Percentiles rank a stretch among this genome's conserved stretches.
Evolutionary conservation across 441 rosid genomes (phyloP).

Genomic region (Theobroma grandiflorum): DNA sequence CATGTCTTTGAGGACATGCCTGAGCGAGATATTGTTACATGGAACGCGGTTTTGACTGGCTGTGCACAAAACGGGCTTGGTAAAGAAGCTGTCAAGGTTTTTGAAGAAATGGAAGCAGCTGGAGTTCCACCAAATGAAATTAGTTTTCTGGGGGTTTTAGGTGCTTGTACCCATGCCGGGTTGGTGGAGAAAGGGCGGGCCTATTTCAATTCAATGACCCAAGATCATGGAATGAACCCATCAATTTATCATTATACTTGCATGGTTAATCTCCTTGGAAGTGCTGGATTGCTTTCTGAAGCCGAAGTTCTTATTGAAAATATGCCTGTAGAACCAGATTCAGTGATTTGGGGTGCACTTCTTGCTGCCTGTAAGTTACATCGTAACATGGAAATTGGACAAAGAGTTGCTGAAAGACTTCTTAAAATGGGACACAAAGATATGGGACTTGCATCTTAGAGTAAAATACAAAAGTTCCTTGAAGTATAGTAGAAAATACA

Average conservation of each 20-base stretch:
- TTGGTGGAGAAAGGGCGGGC: conserved; percentile 41
- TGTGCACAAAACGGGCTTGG: conserved; percentile 41
- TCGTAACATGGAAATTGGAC: conserved; percentile 4
- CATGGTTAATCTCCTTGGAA: conserved; percentile 50
- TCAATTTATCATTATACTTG: conserved; percentile 47
- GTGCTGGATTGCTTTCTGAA: conserved; percentile 42
- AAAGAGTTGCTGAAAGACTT: neutral
- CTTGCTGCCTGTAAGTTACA: conserved; percentile 44
- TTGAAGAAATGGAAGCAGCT: conserved; percentile 44
- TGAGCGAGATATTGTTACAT: conserved; percentile 21
- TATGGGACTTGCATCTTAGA: too few species aligned
- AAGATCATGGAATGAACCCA: conserved; percentile 34
- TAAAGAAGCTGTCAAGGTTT: conserved; percentile 43
- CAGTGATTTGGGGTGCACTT: conserved; percentile 42
- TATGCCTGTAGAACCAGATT: conserved; percentile 39
- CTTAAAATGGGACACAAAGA: neutral
- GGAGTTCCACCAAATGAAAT: conserved; percentile 41
- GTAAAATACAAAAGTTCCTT: too few species aligned
- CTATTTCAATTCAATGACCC: conserved; percentile 42
- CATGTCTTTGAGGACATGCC: conserved; percentile 29
- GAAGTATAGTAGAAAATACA: too few species aligned
- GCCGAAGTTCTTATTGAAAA: conserved; percentile 38
- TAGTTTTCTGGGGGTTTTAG: conserved; percentile 41
- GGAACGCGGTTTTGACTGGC: conserved; percentile 32
- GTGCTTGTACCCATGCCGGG: conserved; percentile 46